These are phyloP conservation scores for Aegle marmelos DNA, from an alignment of 345 rosid genomes.

Conservation along the genomic window DNA sequence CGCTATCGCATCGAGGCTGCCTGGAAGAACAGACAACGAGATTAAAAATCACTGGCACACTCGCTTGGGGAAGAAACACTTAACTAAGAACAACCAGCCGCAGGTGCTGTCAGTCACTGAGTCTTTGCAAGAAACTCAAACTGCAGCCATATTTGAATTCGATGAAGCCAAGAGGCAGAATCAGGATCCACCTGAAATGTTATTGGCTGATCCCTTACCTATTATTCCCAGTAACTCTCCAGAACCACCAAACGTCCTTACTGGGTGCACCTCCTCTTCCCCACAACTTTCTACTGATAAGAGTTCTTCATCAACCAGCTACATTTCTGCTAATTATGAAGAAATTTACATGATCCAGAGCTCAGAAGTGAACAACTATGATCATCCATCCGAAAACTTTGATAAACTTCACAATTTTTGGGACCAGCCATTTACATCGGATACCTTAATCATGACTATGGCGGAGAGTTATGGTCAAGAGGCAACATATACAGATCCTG, in stretches of 20 bases:
- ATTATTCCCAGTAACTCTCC: not conserved
- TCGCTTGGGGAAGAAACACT: constrained; percentile 10
- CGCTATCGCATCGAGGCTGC: constrained; percentile 42
- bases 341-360: not conserved
- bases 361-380: not conserved
- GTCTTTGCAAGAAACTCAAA: not conserved
- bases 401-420: constrained; percentile 7
- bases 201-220: not conserved
- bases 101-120: constrained; percentile 5
- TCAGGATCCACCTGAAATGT: not conserved
- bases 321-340: not conserved
- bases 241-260: not conserved
- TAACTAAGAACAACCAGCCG: constrained; percentile 6
- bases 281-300: not conserved
- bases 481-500: not conserved
- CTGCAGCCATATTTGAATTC: not conserved
- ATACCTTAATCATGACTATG: not conserved
- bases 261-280: not conserved
- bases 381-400: not conserved
- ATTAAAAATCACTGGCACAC: constrained; percentile 37
- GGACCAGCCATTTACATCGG: not conserved
- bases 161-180: not conserved
- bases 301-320: not conserved
- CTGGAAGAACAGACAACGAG: constrained; percentile 27
- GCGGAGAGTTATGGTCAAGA: not conserved